These are phyloP conservation scores for Botrytis pseudocinerea DNA, from an alignment of 2,329 filamentous ascomycete species.

Conservation along the genomic window DNA sequence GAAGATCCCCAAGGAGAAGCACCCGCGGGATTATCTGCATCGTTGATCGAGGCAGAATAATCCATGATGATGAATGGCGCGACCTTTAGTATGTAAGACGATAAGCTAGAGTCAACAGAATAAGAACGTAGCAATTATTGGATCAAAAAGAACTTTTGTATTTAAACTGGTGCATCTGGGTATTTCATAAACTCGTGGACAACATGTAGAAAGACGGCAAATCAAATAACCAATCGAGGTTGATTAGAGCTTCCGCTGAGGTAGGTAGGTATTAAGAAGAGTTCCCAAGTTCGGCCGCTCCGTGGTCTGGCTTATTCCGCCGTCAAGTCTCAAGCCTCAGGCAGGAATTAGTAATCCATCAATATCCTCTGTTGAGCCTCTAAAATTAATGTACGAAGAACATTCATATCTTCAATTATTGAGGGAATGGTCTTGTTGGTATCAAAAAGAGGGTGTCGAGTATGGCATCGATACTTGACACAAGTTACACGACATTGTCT, in stretches of 20 bases:
- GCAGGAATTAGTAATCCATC: constrained; percentile 13
- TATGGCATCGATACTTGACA: constrained; percentile 35
- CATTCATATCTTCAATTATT: background rate
- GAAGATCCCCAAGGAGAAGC: constrained; percentile 60
- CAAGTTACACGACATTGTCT: constrained; percentile 10
- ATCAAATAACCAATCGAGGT: constrained; percentile 7
- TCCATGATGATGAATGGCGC: constrained; percentile 53
- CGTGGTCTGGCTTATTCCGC: constrained; percentile 11
- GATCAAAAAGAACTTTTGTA: constrained; percentile 7
- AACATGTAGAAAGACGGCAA: constrained; percentile 10
- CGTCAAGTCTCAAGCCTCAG: background rate
- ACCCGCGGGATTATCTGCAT: constrained; percentile 58
- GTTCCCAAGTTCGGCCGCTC: constrained; percentile 3
- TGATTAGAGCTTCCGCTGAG: constrained; percentile 16
- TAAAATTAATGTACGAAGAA: background rate
- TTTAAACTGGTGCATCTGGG: background rate
- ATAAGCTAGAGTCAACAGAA: constrained; percentile 12
- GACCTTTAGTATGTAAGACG: constrained; percentile 25
- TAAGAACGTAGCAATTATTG: constrained; percentile 21
- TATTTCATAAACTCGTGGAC: constrained; percentile 20
- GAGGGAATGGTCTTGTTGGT: constrained; percentile 37
- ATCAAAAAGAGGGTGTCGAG: constrained; percentile 32
- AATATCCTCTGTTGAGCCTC: background rate
- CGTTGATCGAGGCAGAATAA: constrained; percentile 59
- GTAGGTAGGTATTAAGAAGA: constrained; percentile 22